Evolutionary conservation across 192 early-diverging fungal genomes (phyloP).

Genomic region (Funneliformis geosporum): DNA sequence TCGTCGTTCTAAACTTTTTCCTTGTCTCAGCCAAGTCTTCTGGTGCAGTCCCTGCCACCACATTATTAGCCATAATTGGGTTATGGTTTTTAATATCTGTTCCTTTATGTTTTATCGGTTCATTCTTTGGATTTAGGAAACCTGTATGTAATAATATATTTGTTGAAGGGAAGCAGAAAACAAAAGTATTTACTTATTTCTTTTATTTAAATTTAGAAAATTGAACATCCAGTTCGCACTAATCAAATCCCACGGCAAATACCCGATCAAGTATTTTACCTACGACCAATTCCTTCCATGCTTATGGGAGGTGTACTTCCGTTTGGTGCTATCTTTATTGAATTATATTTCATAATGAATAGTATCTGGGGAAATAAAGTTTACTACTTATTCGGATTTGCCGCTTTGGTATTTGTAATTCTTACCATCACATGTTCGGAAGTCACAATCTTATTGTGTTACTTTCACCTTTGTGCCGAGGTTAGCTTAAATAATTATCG

Average conservation of each 20-base stretch:
- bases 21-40: conserved; percentile 80
- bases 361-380: conserved; percentile 91
- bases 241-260: conserved; percentile 95
- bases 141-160: conserved; percentile 34
- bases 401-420: conserved; percentile 85
- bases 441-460: conserved; percentile 85
- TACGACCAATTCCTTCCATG: conserved; percentile 72
- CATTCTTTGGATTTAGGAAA: conserved; percentile 67
- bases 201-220: conserved; percentile 32
- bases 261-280: conserved; percentile 82
- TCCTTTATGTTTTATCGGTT: conserved; percentile 81
- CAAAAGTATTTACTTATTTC: neutral
- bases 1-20: conserved; percentile 82
- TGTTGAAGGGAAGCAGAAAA: neutral
- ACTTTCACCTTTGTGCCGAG: conserved; percentile 88
- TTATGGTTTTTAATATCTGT: conserved; percentile 86
- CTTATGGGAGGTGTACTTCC: conserved; percentile 84
- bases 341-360: conserved; percentile 96
- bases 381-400: conserved; percentile 93
- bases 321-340: conserved; percentile 93
- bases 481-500: conserved; percentile 28
- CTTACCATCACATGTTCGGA: conserved; percentile 83
- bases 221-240: conserved; percentile 79
- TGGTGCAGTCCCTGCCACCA: conserved; percentile 84
- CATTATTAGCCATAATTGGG: conserved; percentile 76